phyloP scores from a whole-genome alignment of 75 land plant genomes.

The Larix kaempferi region DNA sequence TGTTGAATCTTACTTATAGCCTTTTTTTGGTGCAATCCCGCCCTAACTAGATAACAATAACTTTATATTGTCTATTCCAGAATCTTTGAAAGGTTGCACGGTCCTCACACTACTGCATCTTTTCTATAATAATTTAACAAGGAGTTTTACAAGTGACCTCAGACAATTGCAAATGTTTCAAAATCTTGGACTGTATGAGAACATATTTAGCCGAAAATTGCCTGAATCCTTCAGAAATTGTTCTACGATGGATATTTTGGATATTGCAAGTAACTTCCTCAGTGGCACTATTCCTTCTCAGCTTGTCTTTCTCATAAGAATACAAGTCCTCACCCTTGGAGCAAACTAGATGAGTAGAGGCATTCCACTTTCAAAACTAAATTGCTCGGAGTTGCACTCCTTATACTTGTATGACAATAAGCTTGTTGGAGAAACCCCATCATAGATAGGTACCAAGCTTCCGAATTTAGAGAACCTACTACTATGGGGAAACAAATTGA shows the following conservation, averaged over 20 bases:
- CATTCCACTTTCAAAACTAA: not conserved
- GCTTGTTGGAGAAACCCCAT: not conserved
- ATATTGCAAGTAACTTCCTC: constrained; percentile 15
- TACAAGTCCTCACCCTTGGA: constrained; percentile 14
- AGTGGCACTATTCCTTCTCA: constrained; percentile 17
- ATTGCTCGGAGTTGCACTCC: not conserved
- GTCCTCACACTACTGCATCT: constrained; percentile 6
- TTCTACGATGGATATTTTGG: constrained; percentile 9
- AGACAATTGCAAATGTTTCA: not conserved
- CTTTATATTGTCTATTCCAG: constrained; percentile 56
- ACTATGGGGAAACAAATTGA: not conserved
- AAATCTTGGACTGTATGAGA: constrained; percentile 2
- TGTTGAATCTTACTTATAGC: too few species aligned
- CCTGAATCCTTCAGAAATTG: constrained; percentile 16
- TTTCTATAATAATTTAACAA: constrained; percentile 6
- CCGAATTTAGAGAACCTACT: not conserved
- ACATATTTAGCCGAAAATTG: constrained; percentile 8
- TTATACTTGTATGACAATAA: too few species aligned
- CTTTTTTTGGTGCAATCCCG: too few species aligned
- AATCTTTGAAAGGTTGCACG: constrained; percentile 44
- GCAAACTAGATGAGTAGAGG: constrained; percentile 18
- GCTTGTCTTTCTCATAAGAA: constrained; percentile 8
- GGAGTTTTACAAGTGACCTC: constrained; percentile 12
- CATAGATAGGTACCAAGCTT: not conserved
- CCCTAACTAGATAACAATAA: constrained; percentile 30